phyloP scores from a whole-genome alignment of 1,284 basidiomycete genomes.

The Heterobasidion occidentale region DNA sequence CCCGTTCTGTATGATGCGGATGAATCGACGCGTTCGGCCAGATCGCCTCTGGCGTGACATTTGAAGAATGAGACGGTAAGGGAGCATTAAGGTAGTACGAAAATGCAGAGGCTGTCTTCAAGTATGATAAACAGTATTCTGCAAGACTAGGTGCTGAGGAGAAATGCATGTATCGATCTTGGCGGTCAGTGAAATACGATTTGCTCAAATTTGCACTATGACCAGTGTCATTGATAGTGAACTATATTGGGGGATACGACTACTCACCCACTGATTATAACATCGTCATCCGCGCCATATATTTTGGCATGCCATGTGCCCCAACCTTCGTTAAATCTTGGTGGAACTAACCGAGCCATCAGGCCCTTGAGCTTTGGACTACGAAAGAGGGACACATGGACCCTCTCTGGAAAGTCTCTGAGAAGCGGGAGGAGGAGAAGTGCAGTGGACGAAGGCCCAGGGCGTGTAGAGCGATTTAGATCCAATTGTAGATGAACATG shows the following conservation, averaged over 20 bases:
- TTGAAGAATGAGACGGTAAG: slow-evolving; percentile 11
- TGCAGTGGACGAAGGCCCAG: slow-evolving; percentile 69
- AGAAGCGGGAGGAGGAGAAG: slow-evolving; percentile 70
- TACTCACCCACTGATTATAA: slow-evolving; percentile 89
- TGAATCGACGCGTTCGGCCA: slow-evolving; percentile 53
- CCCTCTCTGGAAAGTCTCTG: slow-evolving; percentile 63
- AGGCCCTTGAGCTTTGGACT: slow-evolving; percentile 79
- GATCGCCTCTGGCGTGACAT: slow-evolving; percentile 30
- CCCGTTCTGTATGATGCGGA: slow-evolving; percentile 53
- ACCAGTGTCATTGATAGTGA: neutral
- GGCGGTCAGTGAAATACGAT: slow-evolving; percentile 92
- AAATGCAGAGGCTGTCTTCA: slow-evolving; percentile 63
- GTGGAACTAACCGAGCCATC: slow-evolving; percentile 75
- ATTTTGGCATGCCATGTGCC: slow-evolving; percentile 98
- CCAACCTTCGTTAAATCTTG: slow-evolving; percentile 96
- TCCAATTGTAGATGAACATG: slow-evolving; percentile 78
- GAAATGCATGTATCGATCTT: slow-evolving; percentile 91
- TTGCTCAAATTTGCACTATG: slow-evolving; percentile 88
- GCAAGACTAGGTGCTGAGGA: slow-evolving; percentile 54
- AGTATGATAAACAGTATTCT: slow-evolving; percentile 79
- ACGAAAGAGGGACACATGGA: slow-evolving; percentile 76
- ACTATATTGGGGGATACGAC: neutral
- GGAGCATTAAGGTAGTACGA: slow-evolving; percentile 54
- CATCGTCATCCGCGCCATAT: slow-evolving; percentile 88
- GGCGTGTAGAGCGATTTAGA: slow-evolving; percentile 86